These are phyloP conservation scores for Dryadomyces quercivorus DNA, from an alignment of 2,329 filamentous ascomycete genomes.

Conservation along the genomic window DNA sequence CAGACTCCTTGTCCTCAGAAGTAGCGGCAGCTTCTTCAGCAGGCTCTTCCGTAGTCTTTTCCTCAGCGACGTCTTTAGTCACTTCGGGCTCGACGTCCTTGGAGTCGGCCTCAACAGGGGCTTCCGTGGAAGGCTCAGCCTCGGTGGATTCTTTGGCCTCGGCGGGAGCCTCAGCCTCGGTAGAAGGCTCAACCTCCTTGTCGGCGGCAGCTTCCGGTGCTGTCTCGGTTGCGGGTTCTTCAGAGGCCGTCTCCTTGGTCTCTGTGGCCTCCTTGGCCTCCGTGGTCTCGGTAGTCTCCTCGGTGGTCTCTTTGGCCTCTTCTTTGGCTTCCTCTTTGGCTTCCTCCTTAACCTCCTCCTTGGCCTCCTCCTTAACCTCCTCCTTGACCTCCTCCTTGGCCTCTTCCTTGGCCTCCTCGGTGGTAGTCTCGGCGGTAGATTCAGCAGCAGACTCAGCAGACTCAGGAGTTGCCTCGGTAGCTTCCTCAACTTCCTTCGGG, in stretches of 20 bases:
- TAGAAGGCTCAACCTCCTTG: background rate
- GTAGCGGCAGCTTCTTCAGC: background rate
- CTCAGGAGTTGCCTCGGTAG: background rate
- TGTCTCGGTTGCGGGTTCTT: background rate
- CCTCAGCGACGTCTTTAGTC: background rate
- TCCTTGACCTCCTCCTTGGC: background rate
- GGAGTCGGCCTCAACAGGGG: background rate
- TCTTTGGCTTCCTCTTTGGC: background rate
- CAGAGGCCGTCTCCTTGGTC: background rate
- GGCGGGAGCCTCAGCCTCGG: background rate
- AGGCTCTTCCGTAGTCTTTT: background rate
- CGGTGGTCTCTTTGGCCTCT: no score
- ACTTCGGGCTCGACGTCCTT: background rate
- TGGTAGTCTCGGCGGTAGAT: background rate
- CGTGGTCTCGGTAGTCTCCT: constrained; percentile 1
- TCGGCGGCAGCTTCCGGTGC: background rate
- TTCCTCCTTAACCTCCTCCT: background rate
- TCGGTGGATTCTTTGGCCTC: no score
- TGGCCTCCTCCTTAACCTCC: background rate
- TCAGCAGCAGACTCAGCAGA: constrained; percentile 1
- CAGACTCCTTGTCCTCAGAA: background rate
- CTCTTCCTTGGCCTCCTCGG: background rate
- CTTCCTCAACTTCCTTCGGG: background rate
- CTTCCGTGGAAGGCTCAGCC: background rate
- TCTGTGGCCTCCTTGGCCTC: constrained; percentile 3